Percentiles rank a stretch among this genome's conserved stretches.
These are phyloP conservation scores for Fusarium duplospermum DNA, from an alignment of 2,329 filamentous ascomycete species.

Conservation along the genomic window DNA sequence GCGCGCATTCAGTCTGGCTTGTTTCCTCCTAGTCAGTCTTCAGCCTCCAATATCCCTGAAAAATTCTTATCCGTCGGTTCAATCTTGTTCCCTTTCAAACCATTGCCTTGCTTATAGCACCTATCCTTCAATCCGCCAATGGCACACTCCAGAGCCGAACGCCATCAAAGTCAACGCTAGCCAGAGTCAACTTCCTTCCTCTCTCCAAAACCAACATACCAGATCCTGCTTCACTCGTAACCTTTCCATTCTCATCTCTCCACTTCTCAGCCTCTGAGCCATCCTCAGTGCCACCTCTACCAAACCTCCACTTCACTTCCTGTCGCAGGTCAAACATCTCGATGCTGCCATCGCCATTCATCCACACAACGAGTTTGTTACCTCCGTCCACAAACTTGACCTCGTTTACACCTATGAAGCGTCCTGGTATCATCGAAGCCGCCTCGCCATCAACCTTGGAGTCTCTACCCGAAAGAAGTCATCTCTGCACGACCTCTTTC, in stretches of 20 bases:
- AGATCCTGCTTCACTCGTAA: conserved; percentile 1
- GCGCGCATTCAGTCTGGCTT: no score
- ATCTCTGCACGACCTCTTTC: conserved; percentile 9
- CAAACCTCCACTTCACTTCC: conserved; percentile 24
- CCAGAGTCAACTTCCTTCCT: background rate
- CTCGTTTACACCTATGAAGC: background rate
- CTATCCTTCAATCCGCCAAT: background rate
- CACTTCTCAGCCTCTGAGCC: conserved; percentile 1
- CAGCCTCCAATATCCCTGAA: background rate
- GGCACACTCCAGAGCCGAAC: conserved; percentile 19
- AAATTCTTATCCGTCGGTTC: background rate
- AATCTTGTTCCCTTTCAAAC: background rate
- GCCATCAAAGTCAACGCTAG: conserved; percentile 20
- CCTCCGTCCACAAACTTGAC: conserved; percentile 20
- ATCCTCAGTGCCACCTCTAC: conserved; percentile 24
- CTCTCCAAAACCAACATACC: conserved; percentile 23
- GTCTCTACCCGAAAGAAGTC: background rate
- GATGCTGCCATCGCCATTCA: conserved; percentile 16
- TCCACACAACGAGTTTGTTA: conserved; percentile 12
- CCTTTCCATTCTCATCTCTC: conserved; percentile 22
- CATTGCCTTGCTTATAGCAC: background rate
- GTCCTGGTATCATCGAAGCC: background rate
- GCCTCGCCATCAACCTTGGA: background rate
- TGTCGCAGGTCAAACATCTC: conserved; percentile 19
- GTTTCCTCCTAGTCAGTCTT: no score